Evolutionary conservation across 2,329 filamentous ascomycete species (phyloP), one percentile per base, ranked within the genome.

Genomic region (Bipolaris cookei): DNA sequence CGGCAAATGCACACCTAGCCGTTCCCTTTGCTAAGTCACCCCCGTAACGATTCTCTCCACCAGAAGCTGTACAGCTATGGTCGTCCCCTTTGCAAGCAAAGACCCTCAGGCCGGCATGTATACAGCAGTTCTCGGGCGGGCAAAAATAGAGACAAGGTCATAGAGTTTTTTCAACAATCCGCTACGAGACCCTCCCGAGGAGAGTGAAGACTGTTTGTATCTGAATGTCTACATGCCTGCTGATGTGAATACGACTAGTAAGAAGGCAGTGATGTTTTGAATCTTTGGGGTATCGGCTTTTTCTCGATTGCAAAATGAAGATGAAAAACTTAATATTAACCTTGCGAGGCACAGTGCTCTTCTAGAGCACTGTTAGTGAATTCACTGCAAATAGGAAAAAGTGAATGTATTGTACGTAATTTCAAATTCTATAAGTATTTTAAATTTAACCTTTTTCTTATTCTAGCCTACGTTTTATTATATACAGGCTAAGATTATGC

Each of bases 191-290:
- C 51, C 59, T 2, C 4, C 51, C 0, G 51, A 54, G 28, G 68
- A 71, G 41, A 68, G 61, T 21, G 76, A 79, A 37, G 75, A 79
- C 51, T 79, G 77, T 54, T 52, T 79, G 16, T 71, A 76, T n/a
- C 64, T 78, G 2, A 77, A 79, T 47, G 70, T 78, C 1, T 71
- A 67, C 18, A 70, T 64, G 4, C 75, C 69, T 13, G 49, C 20
- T 21, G 55, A 3, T 55, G 47, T 14, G 37, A 55, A 18, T 42
- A 28, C 18, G 21, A 58, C 30, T 41, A 63, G 45, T 51, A 61
- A 41, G 35, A 63, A 63, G 47, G 61, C 62, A 0, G 62, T 65
- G 1, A 58, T 61, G 18, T 63, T 65, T 10, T 65, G 62, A 55
- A 56, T 65, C 1, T 54, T 47, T 7, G 51, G 51, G 14, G 51